Evolutionary conservation across 2,329 filamentous ascomycete species (phyloP).

Genomic region (Diatrype stigma): DNA sequence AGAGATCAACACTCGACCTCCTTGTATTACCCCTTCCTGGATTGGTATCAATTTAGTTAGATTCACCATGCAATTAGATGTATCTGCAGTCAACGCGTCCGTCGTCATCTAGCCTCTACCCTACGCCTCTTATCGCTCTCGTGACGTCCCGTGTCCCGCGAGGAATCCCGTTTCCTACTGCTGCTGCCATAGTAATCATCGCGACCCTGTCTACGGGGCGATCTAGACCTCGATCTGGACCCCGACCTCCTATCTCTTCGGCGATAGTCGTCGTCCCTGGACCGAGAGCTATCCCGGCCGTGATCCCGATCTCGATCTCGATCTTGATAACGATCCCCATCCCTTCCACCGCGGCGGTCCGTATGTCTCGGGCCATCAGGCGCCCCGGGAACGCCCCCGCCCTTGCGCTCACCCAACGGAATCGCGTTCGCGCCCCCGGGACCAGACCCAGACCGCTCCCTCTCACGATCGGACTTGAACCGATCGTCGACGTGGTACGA

Average conservation of each 20-base stretch:
- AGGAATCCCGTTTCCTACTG: constrained; percentile 55
- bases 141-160: constrained; percentile 49
- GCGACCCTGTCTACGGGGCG: constrained; percentile 39
- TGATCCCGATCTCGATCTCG: constrained; percentile 24
- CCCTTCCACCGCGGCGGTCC: constrained; percentile 19
- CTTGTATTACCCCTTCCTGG: too few species aligned
- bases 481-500: constrained; percentile 55
- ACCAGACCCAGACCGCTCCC: constrained; percentile 34
- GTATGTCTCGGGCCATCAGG: constrained; percentile 37
- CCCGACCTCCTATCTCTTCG: constrained; percentile 30
- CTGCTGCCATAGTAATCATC: constrained; percentile 41
- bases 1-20: too few species aligned
- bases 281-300: constrained; percentile 26
- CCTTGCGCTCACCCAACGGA: constrained; percentile 61
- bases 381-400: constrained; percentile 29
- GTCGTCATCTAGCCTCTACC: too few species aligned
- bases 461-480: constrained; percentile 61
- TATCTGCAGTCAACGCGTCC: too few species aligned
- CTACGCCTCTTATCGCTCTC: constrained; percentile 57
- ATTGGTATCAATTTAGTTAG: too few species aligned
- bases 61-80: not conserved
- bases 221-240: constrained; percentile 50
- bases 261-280: constrained; percentile 27
- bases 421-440: constrained; percentile 64
- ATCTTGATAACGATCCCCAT: constrained; percentile 19